Evolutionary conservation across 805 yeast genomes (phyloP), one percentile per base, ranked within the genome.

Genomic region (Starmerella apicola): DNA sequence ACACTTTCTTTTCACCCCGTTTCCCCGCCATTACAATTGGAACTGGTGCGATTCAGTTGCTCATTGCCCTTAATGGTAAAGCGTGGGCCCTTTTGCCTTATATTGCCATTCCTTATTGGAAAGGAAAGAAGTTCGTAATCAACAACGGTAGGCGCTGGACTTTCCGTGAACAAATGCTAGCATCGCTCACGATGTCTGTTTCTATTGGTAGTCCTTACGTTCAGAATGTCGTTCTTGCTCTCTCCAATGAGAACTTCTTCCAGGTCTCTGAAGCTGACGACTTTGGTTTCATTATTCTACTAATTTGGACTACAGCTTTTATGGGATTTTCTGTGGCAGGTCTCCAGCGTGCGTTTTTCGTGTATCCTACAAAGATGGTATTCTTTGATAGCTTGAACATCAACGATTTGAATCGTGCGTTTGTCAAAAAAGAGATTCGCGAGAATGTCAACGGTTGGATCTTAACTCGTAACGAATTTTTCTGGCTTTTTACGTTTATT

Each of bases 301-400:
- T 76, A 28, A 60, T 71, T 1, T 46, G 74, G 4, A 66, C 78
- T 3, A 66, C 80, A 3, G 79, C 75, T 52, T 71, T 71, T 42
- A 57, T 78, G 46, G 85, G 83, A 21, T 71, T 74, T 51, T 76
- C 80, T 1, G 68, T 78, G 53, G 81, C 83, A 5, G 78, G 79
- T 37, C 50, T 78, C 22, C 65, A 74, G 66, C 67, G 79, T 51
- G 70, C 70, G 43, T 71, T 77, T 31, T 67, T 65, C 2, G 66
- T 75, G 10, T 73, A 73, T 49, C 76, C 76, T 9, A 57, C 59
- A 3, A 57, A 64, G 42, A 62, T 74, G 9, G 51, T 75, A 20
- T 74, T 27, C 34, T 38, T 28, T 27, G 34, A 33, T 23, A 27
- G 60, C 6, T 47, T 71, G 45, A 72, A 74, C 19, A 60, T 67